A percentile compares a stretch with the other conserved stretches of the same genome.
phyloP scores from a whole-genome alignment of 2,329 filamentous ascomycete species.

The Cryphonectria japonica region DNA sequence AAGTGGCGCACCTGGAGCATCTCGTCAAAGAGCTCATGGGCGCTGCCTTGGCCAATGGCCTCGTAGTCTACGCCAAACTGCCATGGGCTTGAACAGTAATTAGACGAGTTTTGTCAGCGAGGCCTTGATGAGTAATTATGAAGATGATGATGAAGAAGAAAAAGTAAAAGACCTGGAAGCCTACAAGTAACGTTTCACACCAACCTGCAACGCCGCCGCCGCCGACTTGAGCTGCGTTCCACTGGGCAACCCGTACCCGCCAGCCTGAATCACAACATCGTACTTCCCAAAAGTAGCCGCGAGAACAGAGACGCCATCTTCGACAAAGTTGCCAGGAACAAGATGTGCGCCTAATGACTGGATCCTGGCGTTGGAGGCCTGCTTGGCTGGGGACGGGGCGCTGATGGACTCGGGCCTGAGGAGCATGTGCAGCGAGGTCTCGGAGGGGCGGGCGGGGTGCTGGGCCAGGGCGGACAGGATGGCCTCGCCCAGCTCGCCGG shows the following conservation, averaged over 20 bases:
- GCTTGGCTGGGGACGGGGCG: constrained; percentile 43
- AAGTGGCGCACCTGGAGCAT: constrained; percentile 62
- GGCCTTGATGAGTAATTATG: not conserved
- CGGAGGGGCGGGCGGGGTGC: constrained; percentile 46
- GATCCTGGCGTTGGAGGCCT: constrained; percentile 40
- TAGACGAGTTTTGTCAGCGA: not conserved
- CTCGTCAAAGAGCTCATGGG: constrained; percentile 70
- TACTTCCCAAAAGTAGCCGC: constrained; percentile 48
- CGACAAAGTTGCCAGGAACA: constrained; percentile 50
- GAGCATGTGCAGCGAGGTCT: constrained; percentile 53
- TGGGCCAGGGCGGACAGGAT: constrained; percentile 55
- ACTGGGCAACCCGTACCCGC: constrained; percentile 60
- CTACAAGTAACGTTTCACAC: constrained; percentile 55
- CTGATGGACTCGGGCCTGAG: constrained; percentile 54
- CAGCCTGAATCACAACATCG: constrained; percentile 62
- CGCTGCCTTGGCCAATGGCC: constrained; percentile 58
- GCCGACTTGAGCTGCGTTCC: constrained; percentile 63
- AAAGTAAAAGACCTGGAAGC: not conserved
- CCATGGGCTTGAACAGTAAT: constrained; percentile 54
- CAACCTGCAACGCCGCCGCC: constrained; percentile 55
- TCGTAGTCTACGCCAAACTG: constrained; percentile 78
- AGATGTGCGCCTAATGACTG: constrained; percentile 44
- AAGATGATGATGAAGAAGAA: not conserved
- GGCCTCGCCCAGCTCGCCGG: constrained; percentile 66
- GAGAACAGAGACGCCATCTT: constrained; percentile 43